Evolutionary conservation across 148 eudicot species (phyloP).

Genomic region (Amaranthus hypochondriacus): DNA sequence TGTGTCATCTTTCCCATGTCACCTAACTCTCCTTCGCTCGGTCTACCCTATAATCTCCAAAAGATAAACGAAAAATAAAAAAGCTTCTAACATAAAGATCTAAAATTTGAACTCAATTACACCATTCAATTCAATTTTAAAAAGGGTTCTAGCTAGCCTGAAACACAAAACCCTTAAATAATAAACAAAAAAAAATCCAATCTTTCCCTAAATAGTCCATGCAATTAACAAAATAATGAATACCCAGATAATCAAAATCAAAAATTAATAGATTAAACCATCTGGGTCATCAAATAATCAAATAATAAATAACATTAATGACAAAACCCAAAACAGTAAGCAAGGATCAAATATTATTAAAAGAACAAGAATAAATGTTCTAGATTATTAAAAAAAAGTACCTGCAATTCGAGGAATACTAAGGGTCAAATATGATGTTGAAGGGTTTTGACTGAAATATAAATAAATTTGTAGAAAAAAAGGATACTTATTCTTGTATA

Average conservation of each 20-base stretch:
- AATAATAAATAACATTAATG: neutral
- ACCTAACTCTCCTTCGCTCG: too few relatives aligned
- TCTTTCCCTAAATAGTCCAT: neutral
- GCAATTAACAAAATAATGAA: neutral
- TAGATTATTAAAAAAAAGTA: neutral
- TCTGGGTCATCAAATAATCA: neutral
- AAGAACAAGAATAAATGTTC: neutral
- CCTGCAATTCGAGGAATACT: constrained; percentile 20
- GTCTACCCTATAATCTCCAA: too few relatives aligned
- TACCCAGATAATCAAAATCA: neutral
- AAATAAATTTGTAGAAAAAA: neutral
- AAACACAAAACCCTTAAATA: neutral
- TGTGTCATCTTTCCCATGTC: too few relatives aligned
- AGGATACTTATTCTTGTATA: too few relatives aligned
- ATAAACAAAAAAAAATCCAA: neutral
- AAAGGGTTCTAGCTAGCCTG: neutral
- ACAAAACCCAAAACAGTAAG: neutral
- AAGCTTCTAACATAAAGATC: neutral
- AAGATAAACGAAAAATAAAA: neutral
- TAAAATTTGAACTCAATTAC: neutral
- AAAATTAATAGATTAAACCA: neutral
- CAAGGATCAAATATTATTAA: neutral
- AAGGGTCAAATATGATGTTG: neutral
- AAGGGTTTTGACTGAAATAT: constrained; percentile 10
- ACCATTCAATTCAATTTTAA: neutral